Base-by-base conservation (phyloP, 179 eudicot species). In the Beta corolliflora region DNA sequence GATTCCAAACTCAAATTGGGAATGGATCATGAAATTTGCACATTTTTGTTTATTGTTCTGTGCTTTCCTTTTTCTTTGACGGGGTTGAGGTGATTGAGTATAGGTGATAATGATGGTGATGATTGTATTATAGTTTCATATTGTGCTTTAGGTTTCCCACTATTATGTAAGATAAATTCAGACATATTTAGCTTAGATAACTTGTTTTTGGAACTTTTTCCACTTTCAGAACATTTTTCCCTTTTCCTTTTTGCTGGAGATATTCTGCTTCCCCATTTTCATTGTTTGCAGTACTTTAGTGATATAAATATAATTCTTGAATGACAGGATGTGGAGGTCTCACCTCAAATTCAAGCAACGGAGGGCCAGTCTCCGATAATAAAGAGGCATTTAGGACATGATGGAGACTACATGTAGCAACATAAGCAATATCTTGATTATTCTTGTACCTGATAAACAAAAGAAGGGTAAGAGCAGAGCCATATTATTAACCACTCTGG, bases 271-370 rank as follows among this genome's bases (percentile, higher is more conserved):
- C 72, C 36, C 7, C 48, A 14, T 25, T 48, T 21, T 59, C 25
- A 7, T 23, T 16, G 71, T 61, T 13, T 13, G 21, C 23, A 25
- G 64, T n/a, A 29, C 5, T 54, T 9, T 6, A 59, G n/a, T 46
- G n/a, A 80, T 48, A 69, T 11, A 79, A 19, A 64, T 4, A 48
- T 1, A 66, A 9, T 80, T 60, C 15, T 3, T 13, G 23, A 23
- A 41, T 23, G 1, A 68, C 25, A 66, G 44, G 54, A 60, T 54
- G 70, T 70, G 56, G 5, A 73, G 66, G 74, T 68, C 68, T 73
- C 73, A 93, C 99, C 95, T 95, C 99, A 84, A 92, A 95, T 82
- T 95, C 99, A 84, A 96, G 94, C 86, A 96, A 84, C 45, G 97
- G 98, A 71, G 99, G 98, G 54, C 99, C 98, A 83, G 86, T 84